Evolutionary conservation across 1,284 basidiomycete species (phyloP).

Genomic region (Ceratobasidium sp.): DNA sequence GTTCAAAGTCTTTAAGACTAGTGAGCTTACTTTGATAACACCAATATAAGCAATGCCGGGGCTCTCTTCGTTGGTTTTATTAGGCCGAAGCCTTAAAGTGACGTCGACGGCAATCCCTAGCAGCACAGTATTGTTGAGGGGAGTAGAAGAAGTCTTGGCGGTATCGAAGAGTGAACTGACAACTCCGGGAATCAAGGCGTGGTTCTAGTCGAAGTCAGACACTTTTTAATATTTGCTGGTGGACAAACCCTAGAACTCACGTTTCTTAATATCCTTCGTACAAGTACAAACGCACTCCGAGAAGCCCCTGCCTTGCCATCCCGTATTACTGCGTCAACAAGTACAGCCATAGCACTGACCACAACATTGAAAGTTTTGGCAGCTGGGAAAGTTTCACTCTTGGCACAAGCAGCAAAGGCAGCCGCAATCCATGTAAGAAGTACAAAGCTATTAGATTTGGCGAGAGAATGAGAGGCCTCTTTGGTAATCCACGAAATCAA

Average conservation of each 20-base stretch:
- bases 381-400: constrained; percentile 24
- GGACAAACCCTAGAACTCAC: constrained; percentile 37
- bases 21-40: neutral
- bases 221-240: no score
- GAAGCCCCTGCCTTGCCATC: constrained; percentile 22
- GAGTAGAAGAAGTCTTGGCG: constrained; percentile 65
- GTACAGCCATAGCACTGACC: constrained; percentile 16
- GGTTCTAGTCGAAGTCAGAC: constrained; percentile 31
- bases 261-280: constrained; percentile 33
- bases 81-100: constrained; percentile 62
- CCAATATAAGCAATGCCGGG: constrained; percentile 29
- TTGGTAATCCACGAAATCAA: constrained; percentile 38
- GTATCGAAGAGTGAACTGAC: constrained; percentile 66
- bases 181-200: constrained; percentile 60
- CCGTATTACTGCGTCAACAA: constrained; percentile 31
- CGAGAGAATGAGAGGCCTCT: constrained; percentile 33
- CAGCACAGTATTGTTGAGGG: constrained; percentile 66
- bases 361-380: constrained; percentile 41
- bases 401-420: constrained; percentile 27
- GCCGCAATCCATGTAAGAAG: constrained; percentile 40
- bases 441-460: constrained; percentile 27
- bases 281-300: constrained; percentile 36
- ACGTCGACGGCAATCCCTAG: constrained; percentile 75
- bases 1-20: constrained; percentile 8
- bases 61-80: constrained; percentile 26